Conservation (phyloP, 129 eudicot genomes). For the Helianthus annuus region DNA sequence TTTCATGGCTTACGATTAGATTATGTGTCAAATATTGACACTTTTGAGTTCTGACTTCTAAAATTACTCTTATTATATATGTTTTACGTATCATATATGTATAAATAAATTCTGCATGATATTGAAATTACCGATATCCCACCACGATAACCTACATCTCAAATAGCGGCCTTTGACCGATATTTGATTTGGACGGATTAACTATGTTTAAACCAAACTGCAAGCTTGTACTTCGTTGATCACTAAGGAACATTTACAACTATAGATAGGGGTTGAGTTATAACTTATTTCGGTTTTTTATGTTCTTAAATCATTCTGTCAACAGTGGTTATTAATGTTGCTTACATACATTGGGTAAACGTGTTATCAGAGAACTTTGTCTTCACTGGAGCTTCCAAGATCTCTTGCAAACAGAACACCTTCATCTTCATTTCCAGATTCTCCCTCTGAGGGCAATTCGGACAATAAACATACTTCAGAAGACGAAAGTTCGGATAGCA, state of each 20-base stretch:
- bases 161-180: too few relatives aligned
- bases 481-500: constrained; percentile 33
- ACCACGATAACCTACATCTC: too few relatives aligned
- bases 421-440: constrained; percentile 41
- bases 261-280: not conserved
- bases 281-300: not conserved
- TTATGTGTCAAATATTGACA: too few relatives aligned
- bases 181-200: too few relatives aligned
- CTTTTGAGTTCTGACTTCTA: too few relatives aligned
- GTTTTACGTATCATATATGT: too few relatives aligned
- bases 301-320: constrained; percentile 4
- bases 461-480: constrained; percentile 39
- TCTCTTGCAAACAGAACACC: constrained; percentile 67
- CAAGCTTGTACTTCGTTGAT: not conserved
- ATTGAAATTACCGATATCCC: too few relatives aligned
- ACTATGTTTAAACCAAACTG: not conserved
- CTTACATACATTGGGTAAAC: not conserved
- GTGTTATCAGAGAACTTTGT: constrained; percentile 72
- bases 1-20: too few relatives aligned
- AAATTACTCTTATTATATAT: too few relatives aligned
- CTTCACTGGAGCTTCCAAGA: constrained; percentile 94
- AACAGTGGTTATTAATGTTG: constrained; percentile 7
- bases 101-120: too few relatives aligned
- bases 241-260: not conserved
- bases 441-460: constrained; percentile 41